Percentiles rank a stretch among this genome's conserved stretches.
phyloP scores from a whole-genome alignment of 495 filamentous ascomycete species.

The Aspergillus steynii region DNA sequence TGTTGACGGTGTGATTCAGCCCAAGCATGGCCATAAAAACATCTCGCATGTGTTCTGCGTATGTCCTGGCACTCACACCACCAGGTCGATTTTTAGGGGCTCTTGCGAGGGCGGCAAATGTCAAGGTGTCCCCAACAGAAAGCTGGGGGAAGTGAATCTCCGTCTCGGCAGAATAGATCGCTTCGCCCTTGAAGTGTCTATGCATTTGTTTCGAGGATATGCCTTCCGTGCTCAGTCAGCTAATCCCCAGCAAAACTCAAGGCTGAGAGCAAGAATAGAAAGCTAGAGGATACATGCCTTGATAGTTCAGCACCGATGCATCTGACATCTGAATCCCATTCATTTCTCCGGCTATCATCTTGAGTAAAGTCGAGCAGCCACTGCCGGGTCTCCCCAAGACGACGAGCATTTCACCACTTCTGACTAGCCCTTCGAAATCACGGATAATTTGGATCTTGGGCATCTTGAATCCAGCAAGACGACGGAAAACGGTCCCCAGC shows the following conservation, averaged over 20 bases:
- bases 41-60: slow-evolving; percentile 51
- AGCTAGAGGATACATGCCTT: slow-evolving; percentile 54
- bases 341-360: slow-evolving; percentile 68
- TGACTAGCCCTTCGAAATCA: slow-evolving; percentile 70
- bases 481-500: slow-evolving; percentile 45
- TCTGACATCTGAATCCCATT: slow-evolving; percentile 69
- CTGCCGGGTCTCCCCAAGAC: slow-evolving; percentile 78
- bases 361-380: slow-evolving; percentile 73
- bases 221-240: not conserved
- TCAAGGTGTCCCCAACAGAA: slow-evolving; percentile 64
- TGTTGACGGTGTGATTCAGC: slow-evolving; percentile 57
- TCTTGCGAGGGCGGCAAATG: slow-evolving; percentile 59
- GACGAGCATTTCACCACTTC: slow-evolving; percentile 79
- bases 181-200: slow-evolving; percentile 66
- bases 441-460: slow-evolving; percentile 69
- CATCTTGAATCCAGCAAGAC: slow-evolving; percentile 45
- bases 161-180: slow-evolving; percentile 64
- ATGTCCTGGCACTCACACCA: slow-evolving; percentile 47
- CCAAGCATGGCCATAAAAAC: slow-evolving; percentile 68
- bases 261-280: not conserved
- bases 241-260: not conserved
- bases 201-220: slow-evolving; percentile 63
- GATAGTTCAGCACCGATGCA: slow-evolving; percentile 67
- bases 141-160: slow-evolving; percentile 70
- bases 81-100: slow-evolving; percentile 48